Evolutionary conservation across 805 yeast genomes (phyloP).

Genomic region (Nakazawaea holstii): DNA sequence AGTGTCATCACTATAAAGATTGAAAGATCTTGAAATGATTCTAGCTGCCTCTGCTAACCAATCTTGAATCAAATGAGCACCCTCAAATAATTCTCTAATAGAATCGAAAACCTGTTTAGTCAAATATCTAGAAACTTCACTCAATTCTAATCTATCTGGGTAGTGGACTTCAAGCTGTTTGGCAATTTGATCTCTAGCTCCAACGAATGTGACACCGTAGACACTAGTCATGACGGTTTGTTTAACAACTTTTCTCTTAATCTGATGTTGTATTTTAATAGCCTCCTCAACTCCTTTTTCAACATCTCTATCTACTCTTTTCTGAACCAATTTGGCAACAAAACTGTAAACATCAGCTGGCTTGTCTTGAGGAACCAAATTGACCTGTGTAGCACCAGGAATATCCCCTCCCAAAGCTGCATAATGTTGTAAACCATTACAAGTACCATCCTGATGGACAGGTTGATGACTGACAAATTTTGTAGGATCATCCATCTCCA

Average conservation of each 20-base stretch:
- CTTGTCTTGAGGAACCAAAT: conserved; percentile 60
- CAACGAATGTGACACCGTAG: conserved; percentile 92
- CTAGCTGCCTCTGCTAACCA: conserved; percentile 90
- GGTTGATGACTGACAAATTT: conserved; percentile 67
- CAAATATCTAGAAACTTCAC: conserved; percentile 54
- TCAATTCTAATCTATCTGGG: conserved; percentile 31
- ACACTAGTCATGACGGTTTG: conserved; percentile 99
- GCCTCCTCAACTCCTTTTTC: conserved; percentile 52
- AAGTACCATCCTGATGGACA: conserved; percentile 83
- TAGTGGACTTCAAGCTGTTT: conserved; percentile 64
- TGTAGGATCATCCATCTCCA: conserved; percentile 56
- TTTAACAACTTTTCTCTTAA: conserved; percentile 84
- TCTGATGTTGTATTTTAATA: conserved; percentile 47
- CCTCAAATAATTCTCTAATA: conserved; percentile 77
- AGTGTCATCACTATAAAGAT: conserved; percentile 54
- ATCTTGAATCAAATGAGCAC: conserved; percentile 94
- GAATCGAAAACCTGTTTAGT: conserved; percentile 77
- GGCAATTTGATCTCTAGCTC: conserved; percentile 85
- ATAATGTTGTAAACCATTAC: conserved; percentile 82
- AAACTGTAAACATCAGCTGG: conserved; percentile 76
- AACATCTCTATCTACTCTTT: conserved; percentile 48
- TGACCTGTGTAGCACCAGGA: conserved; percentile 80
- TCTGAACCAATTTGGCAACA: conserved; percentile 61
- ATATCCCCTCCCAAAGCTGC: conserved; percentile 84
- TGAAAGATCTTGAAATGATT: conserved; percentile 70